These are phyloP conservation scores for Durusdinium trenchii DNA, from an alignment of 73 alveolate species.

Conservation along the genomic window DNA sequence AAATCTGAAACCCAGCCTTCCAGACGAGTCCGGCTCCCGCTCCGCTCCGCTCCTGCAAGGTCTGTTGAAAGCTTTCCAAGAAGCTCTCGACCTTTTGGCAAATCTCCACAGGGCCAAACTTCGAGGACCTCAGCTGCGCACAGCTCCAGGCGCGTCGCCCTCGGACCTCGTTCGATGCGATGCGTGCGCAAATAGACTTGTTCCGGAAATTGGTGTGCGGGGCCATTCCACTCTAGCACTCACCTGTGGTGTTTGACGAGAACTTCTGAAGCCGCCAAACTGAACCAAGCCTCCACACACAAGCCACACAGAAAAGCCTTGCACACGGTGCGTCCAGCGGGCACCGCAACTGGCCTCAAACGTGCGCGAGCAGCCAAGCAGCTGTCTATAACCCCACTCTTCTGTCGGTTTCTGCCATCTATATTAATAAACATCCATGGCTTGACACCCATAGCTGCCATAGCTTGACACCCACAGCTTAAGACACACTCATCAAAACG, in stretches of 20 bases:
- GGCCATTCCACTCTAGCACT: neutral
- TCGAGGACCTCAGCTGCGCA: conserved; percentile 37
- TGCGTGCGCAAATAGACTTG: no score
- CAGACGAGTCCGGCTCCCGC: no score
- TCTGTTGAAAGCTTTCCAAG: conserved; percentile 40
- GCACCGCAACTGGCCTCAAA: conserved; percentile 70
- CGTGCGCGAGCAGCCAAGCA: no score
- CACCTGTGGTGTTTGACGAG: neutral
- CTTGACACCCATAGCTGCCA: no score
- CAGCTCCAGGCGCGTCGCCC: no score
- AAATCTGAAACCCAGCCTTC: no score
- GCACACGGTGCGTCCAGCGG: conserved; percentile 93
- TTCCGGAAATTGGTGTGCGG: neutral
- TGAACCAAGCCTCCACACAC: neutral
- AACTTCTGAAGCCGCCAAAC: neutral
- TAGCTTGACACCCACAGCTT: no score
- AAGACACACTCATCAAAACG: no score
- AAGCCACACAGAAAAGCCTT: conserved; percentile 84
- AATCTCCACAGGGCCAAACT: conserved; percentile 72
- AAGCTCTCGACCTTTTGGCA: conserved; percentile 26
- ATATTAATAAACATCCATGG: neutral
- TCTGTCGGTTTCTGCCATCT: no score
- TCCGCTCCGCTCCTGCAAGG: no score
- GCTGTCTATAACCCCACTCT: no score
- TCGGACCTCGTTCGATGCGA: no score